Percentiles rank a stretch among this genome's conserved stretches.
Conservation (phyloP, 805 yeast species). For the Starmerella asiatica region DNA sequence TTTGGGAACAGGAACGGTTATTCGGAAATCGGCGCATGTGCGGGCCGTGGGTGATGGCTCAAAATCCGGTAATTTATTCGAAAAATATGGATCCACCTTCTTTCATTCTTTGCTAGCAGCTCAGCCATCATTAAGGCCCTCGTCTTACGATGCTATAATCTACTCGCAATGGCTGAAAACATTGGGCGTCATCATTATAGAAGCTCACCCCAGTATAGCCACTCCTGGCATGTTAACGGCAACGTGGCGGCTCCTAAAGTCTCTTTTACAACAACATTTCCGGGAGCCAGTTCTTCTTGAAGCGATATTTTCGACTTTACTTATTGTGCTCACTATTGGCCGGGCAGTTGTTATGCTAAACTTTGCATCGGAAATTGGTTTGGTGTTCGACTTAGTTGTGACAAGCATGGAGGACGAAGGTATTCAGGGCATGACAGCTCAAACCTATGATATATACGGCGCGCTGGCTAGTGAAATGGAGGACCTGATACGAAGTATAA, state of each 20-base stretch:
- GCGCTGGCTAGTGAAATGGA: too few species aligned
- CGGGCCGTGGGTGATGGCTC: not conserved
- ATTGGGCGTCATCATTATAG: conserved; percentile 40
- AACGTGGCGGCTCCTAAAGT: conserved; percentile 26
- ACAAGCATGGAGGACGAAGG: not conserved
- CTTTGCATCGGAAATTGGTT: conserved; percentile 24
- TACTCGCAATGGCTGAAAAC: conserved; percentile 49
- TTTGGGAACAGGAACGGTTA: conserved; percentile 6
- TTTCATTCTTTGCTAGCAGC: conserved; percentile 41
- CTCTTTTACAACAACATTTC: conserved; percentile 3
- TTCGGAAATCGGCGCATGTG: conserved; percentile 4
- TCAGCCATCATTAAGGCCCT: conserved; percentile 9
- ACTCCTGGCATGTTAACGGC: conserved; percentile 47
- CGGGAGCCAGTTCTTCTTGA: conserved; percentile 22
- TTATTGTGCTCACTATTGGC: conserved; percentile 26
- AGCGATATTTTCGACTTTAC: conserved; percentile 24
- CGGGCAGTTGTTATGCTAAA: conserved; percentile 20
- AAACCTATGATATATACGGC: too few species aligned
- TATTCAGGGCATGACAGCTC: too few species aligned
- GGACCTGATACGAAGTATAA: not conserved
- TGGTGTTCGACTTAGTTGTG: conserved; percentile 11
- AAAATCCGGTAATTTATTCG: conserved; percentile 26
- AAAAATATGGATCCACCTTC: conserved; percentile 35
- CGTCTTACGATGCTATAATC: conserved; percentile 28
- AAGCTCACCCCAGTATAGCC: conserved; percentile 43